phyloP scores from a whole-genome alignment of 2,329 filamentous ascomycete species.

The Paecilomyces niveus region DNA sequence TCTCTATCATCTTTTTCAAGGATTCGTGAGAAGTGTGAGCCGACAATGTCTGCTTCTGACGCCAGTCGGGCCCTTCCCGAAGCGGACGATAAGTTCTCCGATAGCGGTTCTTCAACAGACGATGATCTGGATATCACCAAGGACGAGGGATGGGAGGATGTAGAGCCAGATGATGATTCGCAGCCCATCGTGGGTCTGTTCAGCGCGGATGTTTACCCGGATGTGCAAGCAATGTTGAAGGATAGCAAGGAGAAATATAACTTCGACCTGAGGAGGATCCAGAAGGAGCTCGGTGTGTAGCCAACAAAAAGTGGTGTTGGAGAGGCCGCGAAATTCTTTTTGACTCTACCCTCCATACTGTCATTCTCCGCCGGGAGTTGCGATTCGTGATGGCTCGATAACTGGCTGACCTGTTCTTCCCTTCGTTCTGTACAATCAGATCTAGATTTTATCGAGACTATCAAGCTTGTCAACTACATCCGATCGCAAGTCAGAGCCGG shows the following conservation, averaged over 20 bases:
- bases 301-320: conserved; percentile 9
- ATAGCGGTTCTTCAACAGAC: conserved; percentile 10
- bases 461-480: conserved; percentile 68
- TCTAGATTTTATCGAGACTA: conserved; percentile 65
- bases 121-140: conserved; percentile 41
- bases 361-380: conserved; percentile 12
- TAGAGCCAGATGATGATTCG: conserved; percentile 57
- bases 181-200: conserved; percentile 62
- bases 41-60: conserved; percentile 5
- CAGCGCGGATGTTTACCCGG: conserved; percentile 58
- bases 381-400: background rate
- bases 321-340: conserved; percentile 5
- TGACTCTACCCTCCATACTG: conserved; percentile 1
- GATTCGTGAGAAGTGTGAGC: background rate
- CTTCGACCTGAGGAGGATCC: conserved; percentile 60
- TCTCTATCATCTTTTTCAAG: background rate
- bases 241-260: conserved; percentile 59
- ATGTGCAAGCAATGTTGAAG: conserved; percentile 58
- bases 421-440: conserved; percentile 33
- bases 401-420: conserved; percentile 9
- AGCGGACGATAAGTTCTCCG: conserved; percentile 9
- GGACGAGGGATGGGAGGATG: conserved; percentile 51
- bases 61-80: background rate
- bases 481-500: conserved; percentile 42
- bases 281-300: conserved; percentile 44